Base-by-base conservation (phyloP, 257 asterid species). In the Solanum tacnaense region DNA sequence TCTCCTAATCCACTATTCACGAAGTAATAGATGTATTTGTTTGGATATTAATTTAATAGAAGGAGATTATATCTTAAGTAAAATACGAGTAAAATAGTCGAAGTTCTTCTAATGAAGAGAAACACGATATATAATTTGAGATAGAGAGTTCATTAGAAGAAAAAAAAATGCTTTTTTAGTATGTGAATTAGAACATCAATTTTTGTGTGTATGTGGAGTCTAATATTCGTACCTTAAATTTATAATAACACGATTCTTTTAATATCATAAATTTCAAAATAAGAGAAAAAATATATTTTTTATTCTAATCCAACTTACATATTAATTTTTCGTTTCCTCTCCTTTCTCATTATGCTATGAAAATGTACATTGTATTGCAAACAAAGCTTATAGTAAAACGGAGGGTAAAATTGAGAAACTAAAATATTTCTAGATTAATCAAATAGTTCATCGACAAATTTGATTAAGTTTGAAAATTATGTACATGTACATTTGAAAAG, bases 221-320 rank as follows among this genome's bases (percentile, higher is more conserved):
- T 70, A 70, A 7, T 31, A 32, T 12, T 27, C 0, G 1, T 35
- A 36, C 29, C 52, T 74, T 41, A 34, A 34, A 73, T 73, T 35
- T 35, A 73, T 20, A 0, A 20, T 18, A 0, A 73, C 44, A 35
- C 29, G 2, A 34, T 20, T 0, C 1, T 1, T 73, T 34, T 73
- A 35, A 20, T 8, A 73, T 3, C 2, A 13, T 27, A 13, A 68
- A 12, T 13, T 68, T 68, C 34, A 67, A 67, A 67, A 5, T 5
- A 2, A 67, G 18, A 1, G 16, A 65, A 5, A 5, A 15, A 5
- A 2, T 0, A 2, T 0, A 65, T 10, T 3, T 25, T 10, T 65
- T 11, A 13, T 65, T 5, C 3, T 70, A 3, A 70, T 70, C 36
- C 32, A 13, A 70, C 75, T 6, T 13, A 6, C 21, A 7, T 56